Conservation (phyloP, 148 eudicot genomes). For the Heliamphora exappendiculata region DNA sequence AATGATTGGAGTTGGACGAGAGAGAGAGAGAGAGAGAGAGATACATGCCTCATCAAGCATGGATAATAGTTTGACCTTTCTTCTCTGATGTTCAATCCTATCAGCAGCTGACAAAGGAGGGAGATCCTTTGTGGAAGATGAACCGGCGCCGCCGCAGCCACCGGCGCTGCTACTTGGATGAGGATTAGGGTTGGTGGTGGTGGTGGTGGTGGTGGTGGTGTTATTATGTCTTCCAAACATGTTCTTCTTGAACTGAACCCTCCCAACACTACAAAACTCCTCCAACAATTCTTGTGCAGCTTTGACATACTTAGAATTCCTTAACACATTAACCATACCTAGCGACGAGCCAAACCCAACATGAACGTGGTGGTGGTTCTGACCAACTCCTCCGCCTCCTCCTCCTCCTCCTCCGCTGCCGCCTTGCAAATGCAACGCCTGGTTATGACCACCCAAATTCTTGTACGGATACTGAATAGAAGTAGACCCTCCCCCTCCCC, state of each 20-base stretch:
- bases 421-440: slow-evolving; percentile 16
- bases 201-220: no score
- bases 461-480: slow-evolving; percentile 30
- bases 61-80: slow-evolving; percentile 88
- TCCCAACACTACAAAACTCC: slow-evolving; percentile 86
- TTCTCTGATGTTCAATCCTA: slow-evolving; percentile 84
- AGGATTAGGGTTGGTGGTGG: slow-evolving; percentile 32
- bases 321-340: slow-evolving; percentile 54
- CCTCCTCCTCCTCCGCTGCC: slow-evolving; percentile 24
- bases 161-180: slow-evolving; percentile 28
- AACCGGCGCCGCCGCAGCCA: slow-evolving; percentile 21
- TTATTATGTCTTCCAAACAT: slow-evolving; percentile 30
- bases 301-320: slow-evolving; percentile 68
- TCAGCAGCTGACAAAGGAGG: slow-evolving; percentile 67
- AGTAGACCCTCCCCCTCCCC: slow-evolving; percentile 18
- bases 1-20: slow-evolving; percentile 37
- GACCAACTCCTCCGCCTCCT: slow-evolving; percentile 25
- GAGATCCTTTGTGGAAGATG: slow-evolving; percentile 42
- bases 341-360: slow-evolving; percentile 54
- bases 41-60: slow-evolving; percentile 95
- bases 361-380: slow-evolving; percentile 25
- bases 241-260: slow-evolving; percentile 52
- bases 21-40: slow-evolving; percentile 18
- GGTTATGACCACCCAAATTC: slow-evolving; percentile 23
- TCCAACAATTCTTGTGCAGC: slow-evolving; percentile 78